Conservation (phyloP, 2,329 filamentous ascomycete genomes). For the Neonectria neomacrospora region DNA sequence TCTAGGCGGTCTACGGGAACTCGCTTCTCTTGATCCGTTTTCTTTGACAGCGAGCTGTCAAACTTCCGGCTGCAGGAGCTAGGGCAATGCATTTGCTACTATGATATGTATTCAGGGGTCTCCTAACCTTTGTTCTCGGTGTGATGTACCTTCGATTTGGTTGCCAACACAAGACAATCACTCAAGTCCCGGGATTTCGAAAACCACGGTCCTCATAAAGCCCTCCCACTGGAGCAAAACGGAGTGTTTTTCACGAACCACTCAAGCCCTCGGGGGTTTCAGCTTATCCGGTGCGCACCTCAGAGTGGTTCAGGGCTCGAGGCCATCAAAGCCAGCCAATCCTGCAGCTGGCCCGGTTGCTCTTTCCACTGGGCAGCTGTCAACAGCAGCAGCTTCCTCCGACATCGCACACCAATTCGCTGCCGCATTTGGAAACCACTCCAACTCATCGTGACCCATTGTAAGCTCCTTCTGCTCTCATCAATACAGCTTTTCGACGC, state of each 20-base stretch:
- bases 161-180: neutral
- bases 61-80: neutral
- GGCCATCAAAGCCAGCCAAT: neutral
- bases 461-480: constrained; percentile 7
- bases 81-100: neutral
- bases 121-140: no score
- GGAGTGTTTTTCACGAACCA: neutral
- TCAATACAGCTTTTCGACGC: neutral
- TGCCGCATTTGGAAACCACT: constrained; percentile 5
- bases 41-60: neutral
- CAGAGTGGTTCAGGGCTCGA: neutral
- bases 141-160: neutral
- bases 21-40: neutral
- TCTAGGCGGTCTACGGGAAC: neutral
- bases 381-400: constrained; percentile 13
- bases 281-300: neutral
- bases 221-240: neutral
- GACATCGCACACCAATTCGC: constrained; percentile 8
- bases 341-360: constrained; percentile 6
- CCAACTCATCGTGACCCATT: neutral
- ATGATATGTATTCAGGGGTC: neutral
- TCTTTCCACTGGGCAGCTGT: constrained; percentile 21
- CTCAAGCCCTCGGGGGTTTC: no score
- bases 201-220: neutral
- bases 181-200: neutral